Base-by-base conservation (phyloP, 2,329 filamentous ascomycete genomes). In the Cercospora zeae-maydis region DNA sequence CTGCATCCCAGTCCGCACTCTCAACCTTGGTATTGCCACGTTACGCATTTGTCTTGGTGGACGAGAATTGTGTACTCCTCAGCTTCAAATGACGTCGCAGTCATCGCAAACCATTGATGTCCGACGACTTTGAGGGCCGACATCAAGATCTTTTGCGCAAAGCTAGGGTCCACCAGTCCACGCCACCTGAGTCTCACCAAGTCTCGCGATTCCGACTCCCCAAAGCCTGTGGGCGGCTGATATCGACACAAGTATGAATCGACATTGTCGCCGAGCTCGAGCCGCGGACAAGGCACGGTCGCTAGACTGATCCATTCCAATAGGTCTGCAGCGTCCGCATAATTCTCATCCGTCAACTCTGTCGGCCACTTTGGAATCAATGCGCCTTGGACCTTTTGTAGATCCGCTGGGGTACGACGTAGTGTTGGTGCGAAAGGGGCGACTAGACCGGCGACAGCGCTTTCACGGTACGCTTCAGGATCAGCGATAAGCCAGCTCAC, bases 401-500 rank as follows among this genome's bases (percentile, higher is more conserved):
- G 54, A 16, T 71, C 57, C 0, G 75, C 72, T 14, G 67, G 34
- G 1, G 78, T 62, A 1, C 59, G 33, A 7, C 67, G 64, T 11
- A 75, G 51, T n/a, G 70, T 62, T 0, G 78, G 78, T n/a, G 72
- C 70, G 63, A 75, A 73, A 3, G 62, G 69, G 0, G 68, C 56
- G 47, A 75, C 65, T 11, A 67, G 65, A 6, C 63, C 66, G 11
- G 8, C 13, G 19, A 14, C 31, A 21, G 14, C 24, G 4, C 31
- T 34, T 19, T 33, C 34, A 19, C 34, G 45, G n/a, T 55, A 36
- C 24, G n/a, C 13, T 14, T 34, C 59, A 56, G 87, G 74, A 70
- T 92, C 88, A 71, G 83, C 88, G 70, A 95, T 93, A 0, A 98
- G 78, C 92, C 93, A 97, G 1, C 85, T 85, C 21, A 88, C 71